Evolutionary conservation across 345 rosid genomes (phyloP).

Genomic region (Salix caprea): DNA sequence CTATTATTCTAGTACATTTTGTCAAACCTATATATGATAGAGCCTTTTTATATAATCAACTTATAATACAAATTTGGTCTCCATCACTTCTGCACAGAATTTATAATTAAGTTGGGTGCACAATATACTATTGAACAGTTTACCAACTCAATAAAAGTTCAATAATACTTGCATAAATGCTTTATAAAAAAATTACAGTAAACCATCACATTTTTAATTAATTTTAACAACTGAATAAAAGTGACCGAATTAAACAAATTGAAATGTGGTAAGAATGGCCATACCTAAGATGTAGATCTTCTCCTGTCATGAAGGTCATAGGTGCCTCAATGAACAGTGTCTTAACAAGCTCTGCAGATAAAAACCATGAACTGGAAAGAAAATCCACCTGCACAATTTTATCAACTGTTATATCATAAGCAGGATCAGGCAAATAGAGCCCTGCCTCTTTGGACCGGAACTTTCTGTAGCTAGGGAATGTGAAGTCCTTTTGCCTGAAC

Average conservation of each 20-base stretch:
- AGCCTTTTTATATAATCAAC: background rate
- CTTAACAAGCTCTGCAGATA: constrained; percentile 88
- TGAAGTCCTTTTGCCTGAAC: constrained; percentile 82
- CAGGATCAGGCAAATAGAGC: constrained; percentile 93
- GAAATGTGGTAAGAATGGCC: background rate
- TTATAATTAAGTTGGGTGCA: background rate
- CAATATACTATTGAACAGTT: constrained; percentile 20
- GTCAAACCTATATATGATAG: background rate
- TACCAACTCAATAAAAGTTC: constrained; percentile 24
- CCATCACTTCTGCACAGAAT: background rate
- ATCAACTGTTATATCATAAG: constrained; percentile 75
- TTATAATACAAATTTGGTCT: background rate
- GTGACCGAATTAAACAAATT: background rate
- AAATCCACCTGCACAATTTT: constrained; percentile 93
- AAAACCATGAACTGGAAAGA: constrained; percentile 94
- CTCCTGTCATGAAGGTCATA: constrained; percentile 87
- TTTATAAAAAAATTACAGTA: background rate
- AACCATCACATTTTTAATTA: background rate
- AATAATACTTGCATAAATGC: background rate
- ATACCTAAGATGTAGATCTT: constrained; percentile 96
- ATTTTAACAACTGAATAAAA: too few relatives aligned
- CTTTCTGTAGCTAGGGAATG: constrained; percentile 95
- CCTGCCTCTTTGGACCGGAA: constrained; percentile 94
- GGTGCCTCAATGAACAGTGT: constrained; percentile 83
- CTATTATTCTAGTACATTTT: background rate